Conservation (phyloP, 2,329 filamentous ascomycete genomes). For the Trichoderma cornu-damae region DNA sequence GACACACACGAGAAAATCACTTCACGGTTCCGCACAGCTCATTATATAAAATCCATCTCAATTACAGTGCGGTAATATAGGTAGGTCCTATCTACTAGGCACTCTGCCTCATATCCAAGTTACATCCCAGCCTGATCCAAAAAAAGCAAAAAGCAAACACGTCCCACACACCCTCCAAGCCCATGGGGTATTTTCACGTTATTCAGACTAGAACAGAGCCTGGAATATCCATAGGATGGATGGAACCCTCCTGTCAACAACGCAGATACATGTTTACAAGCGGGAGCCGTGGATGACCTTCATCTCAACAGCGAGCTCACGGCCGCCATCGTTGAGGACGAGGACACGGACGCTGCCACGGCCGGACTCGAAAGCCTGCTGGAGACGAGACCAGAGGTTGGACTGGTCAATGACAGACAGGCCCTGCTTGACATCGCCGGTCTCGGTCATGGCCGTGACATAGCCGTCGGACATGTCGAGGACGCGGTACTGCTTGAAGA, state of each 20-base stretch:
- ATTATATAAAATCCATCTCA: constrained; percentile 30
- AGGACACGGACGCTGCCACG: constrained; percentile 91
- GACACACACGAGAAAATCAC: background rate
- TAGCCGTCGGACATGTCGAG: constrained; percentile 86
- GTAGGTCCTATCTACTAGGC: constrained; percentile 39
- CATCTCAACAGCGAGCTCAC: constrained; percentile 96
- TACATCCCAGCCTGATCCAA: constrained; percentile 33
- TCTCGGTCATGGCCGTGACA: constrained; percentile 97
- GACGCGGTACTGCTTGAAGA: constrained; percentile 99
- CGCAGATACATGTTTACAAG: constrained; percentile 43
- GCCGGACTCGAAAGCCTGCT: constrained; percentile 80
- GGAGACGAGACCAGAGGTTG: constrained; percentile 74
- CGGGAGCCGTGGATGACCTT: constrained; percentile 87
- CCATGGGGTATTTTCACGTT: constrained; percentile 9
- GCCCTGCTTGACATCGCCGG: constrained; percentile 94
- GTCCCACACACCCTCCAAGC: constrained; percentile 13
- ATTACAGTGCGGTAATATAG: constrained; percentile 39
- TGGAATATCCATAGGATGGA: constrained; percentile 15
- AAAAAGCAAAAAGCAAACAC: constrained; percentile 25
- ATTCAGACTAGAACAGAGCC: constrained; percentile 11
- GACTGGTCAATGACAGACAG: constrained; percentile 94
- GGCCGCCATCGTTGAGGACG: constrained; percentile 87
- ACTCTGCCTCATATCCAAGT: constrained; percentile 33
- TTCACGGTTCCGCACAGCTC: background rate
- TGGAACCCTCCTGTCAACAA: constrained; percentile 5